These are phyloP conservation scores for Corinectria fuckeliana DNA, from an alignment of 2,329 filamentous ascomycete genomes.

Conservation along the genomic window DNA sequence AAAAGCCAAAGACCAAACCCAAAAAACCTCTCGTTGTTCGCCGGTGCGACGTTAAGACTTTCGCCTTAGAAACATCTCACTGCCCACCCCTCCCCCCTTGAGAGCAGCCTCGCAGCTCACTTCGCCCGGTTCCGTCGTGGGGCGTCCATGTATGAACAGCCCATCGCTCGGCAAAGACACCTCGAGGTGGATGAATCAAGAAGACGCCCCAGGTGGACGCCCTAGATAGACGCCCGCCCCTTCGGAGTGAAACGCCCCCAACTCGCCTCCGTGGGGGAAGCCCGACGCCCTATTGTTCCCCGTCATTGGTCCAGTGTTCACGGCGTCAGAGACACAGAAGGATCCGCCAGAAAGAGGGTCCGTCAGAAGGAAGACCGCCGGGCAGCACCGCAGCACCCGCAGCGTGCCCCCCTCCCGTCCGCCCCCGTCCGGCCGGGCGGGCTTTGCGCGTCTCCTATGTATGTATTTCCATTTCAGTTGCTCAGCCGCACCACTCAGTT, in stretches of 20 bases:
- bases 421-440: constrained; percentile 23
- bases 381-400: constrained; percentile 19
- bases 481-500: constrained; percentile 11
- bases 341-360: constrained; percentile 12
- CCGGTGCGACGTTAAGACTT: constrained; percentile 12
- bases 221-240: not conserved
- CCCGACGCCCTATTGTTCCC: not conserved
- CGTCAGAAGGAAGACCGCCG: constrained; percentile 1
- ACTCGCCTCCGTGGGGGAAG: constrained; percentile 13
- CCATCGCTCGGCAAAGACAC: not conserved
- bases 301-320: constrained; percentile 4
- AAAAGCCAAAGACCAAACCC: not conserved
- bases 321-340: not conserved
- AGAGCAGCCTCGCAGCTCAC: constrained; percentile 6
- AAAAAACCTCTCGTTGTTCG: constrained; percentile 6
- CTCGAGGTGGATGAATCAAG: constrained; percentile 20
- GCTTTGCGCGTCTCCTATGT: too few relatives aligned
- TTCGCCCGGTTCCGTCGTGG: not conserved
- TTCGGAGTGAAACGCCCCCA: constrained; percentile 13
- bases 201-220: constrained; percentile 1
- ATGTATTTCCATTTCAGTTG: not conserved
- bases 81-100: constrained; percentile 2
- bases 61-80: constrained; percentile 11
- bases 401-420: constrained; percentile 23
- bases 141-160: constrained; percentile 15